phyloP scores from a whole-genome alignment of 805 yeast genomes.

The Danielozyma ontarioensis region DNA sequence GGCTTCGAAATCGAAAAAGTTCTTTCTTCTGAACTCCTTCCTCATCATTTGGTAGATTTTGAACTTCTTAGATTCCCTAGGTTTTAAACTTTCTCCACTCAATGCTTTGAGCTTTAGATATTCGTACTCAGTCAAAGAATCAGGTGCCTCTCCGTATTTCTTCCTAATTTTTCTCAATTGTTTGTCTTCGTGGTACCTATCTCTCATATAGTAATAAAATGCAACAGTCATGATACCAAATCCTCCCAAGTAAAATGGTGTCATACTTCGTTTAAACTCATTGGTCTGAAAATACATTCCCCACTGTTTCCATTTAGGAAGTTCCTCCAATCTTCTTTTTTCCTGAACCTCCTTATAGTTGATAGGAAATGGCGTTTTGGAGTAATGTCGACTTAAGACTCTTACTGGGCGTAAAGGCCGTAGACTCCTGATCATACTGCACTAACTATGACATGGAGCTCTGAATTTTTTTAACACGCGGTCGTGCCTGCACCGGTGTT shows the following conservation, averaged over 20 bases:
- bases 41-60: conserved; percentile 54
- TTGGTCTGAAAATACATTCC: conserved; percentile 42
- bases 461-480: no score
- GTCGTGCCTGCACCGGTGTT: no score
- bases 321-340: not conserved
- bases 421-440: no score
- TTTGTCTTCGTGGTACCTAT: conserved; percentile 58
- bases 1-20: conserved; percentile 25
- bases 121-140: conserved; percentile 56
- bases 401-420: no score
- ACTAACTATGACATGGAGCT: no score
- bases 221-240: conserved; percentile 52
- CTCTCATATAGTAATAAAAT: conserved; percentile 63
- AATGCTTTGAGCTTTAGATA: conserved; percentile 55
- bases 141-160: conserved; percentile 32
- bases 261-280: conserved; percentile 53
- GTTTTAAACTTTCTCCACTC: conserved; percentile 52
- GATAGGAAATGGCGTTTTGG: conserved; percentile 32
- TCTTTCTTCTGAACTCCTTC: conserved; percentile 37
- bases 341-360: conserved; percentile 24
- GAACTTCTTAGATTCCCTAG: conserved; percentile 58
- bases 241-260: conserved; percentile 57
- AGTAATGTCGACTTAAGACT: conserved; percentile 5
- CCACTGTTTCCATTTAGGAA: conserved; percentile 37
- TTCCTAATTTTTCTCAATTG: conserved; percentile 43